Evolutionary conservation across 768 basidiomycete species (phyloP).

Genomic region (Boletus bicolor): DNA sequence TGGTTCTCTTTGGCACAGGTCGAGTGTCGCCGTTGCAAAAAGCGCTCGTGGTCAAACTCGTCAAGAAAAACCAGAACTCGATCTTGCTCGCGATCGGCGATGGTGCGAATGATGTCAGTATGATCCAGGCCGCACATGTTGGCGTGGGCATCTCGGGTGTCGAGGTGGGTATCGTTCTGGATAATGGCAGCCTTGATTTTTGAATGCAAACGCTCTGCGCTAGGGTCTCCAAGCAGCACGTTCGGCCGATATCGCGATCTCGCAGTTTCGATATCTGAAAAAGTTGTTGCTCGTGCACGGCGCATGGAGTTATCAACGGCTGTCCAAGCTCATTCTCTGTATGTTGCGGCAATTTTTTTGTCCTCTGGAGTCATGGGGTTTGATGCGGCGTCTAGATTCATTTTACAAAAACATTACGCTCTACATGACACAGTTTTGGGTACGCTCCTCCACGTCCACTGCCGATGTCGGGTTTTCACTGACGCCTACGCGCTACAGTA

Average conservation of each 20-base stretch:
- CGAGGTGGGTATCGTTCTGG: conserved; percentile 53
- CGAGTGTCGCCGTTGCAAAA: conserved; percentile 98
- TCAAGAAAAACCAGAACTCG: conserved; percentile 92
- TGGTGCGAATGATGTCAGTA: conserved; percentile 97
- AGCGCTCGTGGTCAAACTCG: conserved; percentile 96
- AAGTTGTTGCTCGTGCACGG: conserved; percentile 96
- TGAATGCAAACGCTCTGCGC: background rate
- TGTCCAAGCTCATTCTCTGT: conserved; percentile 97
- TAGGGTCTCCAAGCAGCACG: conserved; percentile 97
- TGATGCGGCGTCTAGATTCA: conserved; percentile 55
- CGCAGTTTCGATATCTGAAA: conserved; percentile 93
- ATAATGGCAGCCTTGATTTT: background rate
- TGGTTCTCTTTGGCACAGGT: conserved; percentile 36
- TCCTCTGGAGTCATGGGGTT: conserved; percentile 8
- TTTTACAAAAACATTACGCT: conserved; percentile 99
- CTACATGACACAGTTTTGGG: conserved; percentile 99
- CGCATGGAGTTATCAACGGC: conserved; percentile 94
- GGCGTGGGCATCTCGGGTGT: conserved; percentile 98
- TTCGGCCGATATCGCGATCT: conserved; percentile 96
- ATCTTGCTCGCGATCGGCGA: conserved; percentile 97
- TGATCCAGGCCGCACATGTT: conserved; percentile 99
- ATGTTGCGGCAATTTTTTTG: conserved; percentile 30
- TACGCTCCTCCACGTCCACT: conserved; percentile 32
- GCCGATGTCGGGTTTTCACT: background rate
- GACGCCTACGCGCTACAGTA: conserved; percentile 49